Evolutionary conservation across 2,329 filamentous ascomycete genomes (phyloP), one percentile per base, ranked within the genome.

Genomic region (Botrytis medusae): DNA sequence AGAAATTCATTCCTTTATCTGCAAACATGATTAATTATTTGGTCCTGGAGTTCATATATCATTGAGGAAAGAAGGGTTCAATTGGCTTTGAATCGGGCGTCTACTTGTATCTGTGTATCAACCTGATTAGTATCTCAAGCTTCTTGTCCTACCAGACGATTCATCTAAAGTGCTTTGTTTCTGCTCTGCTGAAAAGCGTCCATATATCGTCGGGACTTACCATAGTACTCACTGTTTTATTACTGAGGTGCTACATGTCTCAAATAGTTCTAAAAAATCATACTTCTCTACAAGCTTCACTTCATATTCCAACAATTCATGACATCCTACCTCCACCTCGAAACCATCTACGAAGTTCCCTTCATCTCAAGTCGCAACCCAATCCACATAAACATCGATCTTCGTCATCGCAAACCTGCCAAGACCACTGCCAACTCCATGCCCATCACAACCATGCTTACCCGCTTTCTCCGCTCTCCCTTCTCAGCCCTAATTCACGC

Each of bases 311-410:
- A n/a, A 32, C 32, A 40, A 29, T 16, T 44, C 32, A 72, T 72
- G 34, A 34, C 16, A 65, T 57, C 37, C 34, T 37, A 37, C 29
- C 46, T 57, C 37, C 34, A 57, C 1, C 60, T 60, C 29, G 46
- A 72, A 59, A 54, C 40, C 12, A 22, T 72, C n/a, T 57, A 57
- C 69, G 61, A 72, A 72, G 9, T 51, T n/a, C 65, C 69, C 22
- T 34, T 22, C 14, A 65, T 67, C 22, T n/a, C 44, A 57, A 42
- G 25, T 7, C 34, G 18, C 48, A 42, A 8, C 25, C 64, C 44
- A 5, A 18, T 67, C 14, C 32, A 51, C 4, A 67, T 67, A 25
- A 51, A 20, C 22, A 68, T 68, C 18, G 64, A 68, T 18, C 25
- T 67, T 20, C 32, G 60, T 8, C 18, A 16, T 7, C 8, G 25